Evolutionary conservation across 306 rosid genomes (phyloP).

Genomic region (Medicago truncatula): DNA sequence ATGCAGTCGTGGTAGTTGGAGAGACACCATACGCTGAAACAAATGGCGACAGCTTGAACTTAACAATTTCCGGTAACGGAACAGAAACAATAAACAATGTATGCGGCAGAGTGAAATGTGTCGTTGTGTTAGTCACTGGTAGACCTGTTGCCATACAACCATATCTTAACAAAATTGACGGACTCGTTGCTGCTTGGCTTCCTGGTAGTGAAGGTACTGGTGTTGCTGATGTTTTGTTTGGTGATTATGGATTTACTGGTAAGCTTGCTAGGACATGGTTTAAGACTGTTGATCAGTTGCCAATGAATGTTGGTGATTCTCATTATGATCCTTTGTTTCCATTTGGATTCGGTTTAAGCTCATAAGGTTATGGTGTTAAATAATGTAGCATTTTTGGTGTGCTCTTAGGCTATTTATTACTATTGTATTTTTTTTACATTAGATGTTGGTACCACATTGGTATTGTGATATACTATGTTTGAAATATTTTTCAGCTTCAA

Average conservation of each 20-base stretch:
- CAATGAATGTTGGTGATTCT: conserved; percentile 51
- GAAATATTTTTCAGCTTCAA: too few species aligned
- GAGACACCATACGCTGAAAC: conserved; percentile 51
- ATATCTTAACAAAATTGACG: conserved; percentile 22
- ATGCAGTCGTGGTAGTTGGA: conserved; percentile 50
- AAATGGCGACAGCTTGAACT: conserved; percentile 40
- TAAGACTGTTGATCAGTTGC: conserved; percentile 32
- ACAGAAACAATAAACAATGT: conserved; percentile 39
- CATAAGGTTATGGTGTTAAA: not conserved
- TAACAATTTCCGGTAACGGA: conserved; percentile 42
- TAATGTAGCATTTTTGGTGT: not conserved
- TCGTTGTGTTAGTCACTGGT: conserved; percentile 42
- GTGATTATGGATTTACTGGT: conserved; percentile 50
- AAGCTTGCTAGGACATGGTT: conserved; percentile 50
- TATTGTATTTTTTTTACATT: not conserved
- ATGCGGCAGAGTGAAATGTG: conserved; percentile 43
- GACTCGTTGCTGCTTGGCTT: conserved; percentile 57
- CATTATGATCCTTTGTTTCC: conserved; percentile 48
- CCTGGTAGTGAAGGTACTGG: conserved; percentile 52
- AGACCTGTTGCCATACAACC: conserved; percentile 51
- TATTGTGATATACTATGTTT: not conserved
- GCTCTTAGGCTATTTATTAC: too few species aligned
- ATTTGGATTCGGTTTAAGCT: conserved; percentile 44
- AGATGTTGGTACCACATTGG: not conserved
- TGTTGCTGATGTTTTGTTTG: conserved; percentile 50